Conservation (phyloP, 148 eudicot genomes). For the Chenopodium album region DNA sequence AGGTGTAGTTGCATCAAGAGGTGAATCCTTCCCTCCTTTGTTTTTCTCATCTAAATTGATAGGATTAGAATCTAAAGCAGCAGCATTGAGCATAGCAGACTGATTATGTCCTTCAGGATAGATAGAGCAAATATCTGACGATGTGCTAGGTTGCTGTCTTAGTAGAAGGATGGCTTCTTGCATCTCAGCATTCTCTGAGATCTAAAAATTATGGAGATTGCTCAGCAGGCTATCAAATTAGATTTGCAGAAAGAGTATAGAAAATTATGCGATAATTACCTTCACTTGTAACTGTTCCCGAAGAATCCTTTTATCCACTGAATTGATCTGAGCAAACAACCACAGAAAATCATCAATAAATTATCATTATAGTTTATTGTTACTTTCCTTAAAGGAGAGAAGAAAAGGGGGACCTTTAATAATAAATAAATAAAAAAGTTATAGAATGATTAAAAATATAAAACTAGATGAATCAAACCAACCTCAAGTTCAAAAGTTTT, state of each 20-base stretch:
- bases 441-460: neutral
- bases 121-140: slow-evolving; percentile 6
- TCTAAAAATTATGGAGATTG: slow-evolving; percentile 7
- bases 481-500: slow-evolving; percentile 26
- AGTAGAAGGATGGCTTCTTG: slow-evolving; percentile 22
- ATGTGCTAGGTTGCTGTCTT: slow-evolving; percentile 21
- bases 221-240: slow-evolving; percentile 5
- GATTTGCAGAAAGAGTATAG: neutral
- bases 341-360: neutral
- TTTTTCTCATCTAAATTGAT: slow-evolving; percentile 11
- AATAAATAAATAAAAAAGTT: no score
- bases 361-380: neutral
- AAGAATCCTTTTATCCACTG: slow-evolving; percentile 64
- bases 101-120: neutral
- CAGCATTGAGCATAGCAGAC: slow-evolving; percentile 4
- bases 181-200: slow-evolving; percentile 25
- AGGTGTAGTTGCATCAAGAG: slow-evolving; percentile 25
- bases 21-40: slow-evolving; percentile 28
- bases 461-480: neutral
- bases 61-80: neutral
- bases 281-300: slow-evolving; percentile 62
- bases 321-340: slow-evolving; percentile 41
- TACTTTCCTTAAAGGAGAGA: neutral
- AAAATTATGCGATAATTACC: slow-evolving; percentile 33
- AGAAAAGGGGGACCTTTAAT: neutral